phyloP scores from a whole-genome alignment of 129 eudicot species.

The Saposhnikovia divaricata region DNA sequence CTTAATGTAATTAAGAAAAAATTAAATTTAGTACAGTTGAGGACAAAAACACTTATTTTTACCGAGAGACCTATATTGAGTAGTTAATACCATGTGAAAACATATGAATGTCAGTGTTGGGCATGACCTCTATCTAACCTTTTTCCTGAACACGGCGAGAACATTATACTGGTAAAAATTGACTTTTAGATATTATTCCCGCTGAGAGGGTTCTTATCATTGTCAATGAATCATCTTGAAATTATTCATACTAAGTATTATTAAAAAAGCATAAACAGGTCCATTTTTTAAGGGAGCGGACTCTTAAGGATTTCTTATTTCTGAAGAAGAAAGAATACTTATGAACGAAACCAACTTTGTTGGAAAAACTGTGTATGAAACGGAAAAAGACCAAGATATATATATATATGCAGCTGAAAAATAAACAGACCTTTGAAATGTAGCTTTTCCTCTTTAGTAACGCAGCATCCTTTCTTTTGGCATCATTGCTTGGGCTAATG shows the following conservation, averaged over 20 bases:
- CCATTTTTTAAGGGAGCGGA: not conserved
- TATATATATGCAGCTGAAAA: not conserved
- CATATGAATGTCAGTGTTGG: not conserved
- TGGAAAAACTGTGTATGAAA: not conserved
- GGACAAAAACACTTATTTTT: not conserved
- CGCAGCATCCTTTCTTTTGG: constrained; percentile 54
- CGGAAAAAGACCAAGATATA: not conserved
- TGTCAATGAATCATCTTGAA: not conserved
- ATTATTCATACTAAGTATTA: not conserved
- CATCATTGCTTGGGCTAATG: constrained; percentile 76
- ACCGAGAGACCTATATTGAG: not conserved
- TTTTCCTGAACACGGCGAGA: not conserved
- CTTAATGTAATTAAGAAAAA: not conserved
- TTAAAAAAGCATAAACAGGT: not conserved
- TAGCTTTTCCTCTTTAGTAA: constrained; percentile 58
- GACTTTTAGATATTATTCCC: not conserved
- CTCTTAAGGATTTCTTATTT: not conserved
- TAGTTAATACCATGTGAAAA: not conserved
- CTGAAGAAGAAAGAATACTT: not conserved
- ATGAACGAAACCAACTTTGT: not conserved
- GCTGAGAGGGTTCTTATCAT: not conserved
- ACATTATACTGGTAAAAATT: not conserved
- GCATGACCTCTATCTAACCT: not conserved
- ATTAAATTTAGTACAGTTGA: not conserved
- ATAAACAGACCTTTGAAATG: constrained; percentile 49